Evolutionary conservation across 73 alveolate genomes (phyloP), one percentile per base, ranked within the genome.

Genomic region (Tetrahymena malaccensis): DNA sequence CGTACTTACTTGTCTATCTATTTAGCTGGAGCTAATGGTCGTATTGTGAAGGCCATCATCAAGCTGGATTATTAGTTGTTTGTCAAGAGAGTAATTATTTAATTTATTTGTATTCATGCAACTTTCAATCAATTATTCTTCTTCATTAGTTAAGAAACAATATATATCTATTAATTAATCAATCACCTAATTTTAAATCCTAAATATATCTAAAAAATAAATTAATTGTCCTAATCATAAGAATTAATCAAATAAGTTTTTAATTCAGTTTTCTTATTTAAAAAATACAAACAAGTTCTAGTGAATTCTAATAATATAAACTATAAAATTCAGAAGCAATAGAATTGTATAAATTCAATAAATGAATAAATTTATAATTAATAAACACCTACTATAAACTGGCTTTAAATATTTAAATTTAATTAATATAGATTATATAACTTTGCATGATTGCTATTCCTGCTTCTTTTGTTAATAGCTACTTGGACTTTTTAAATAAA

Each of bases 21-120:
- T 93, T 96, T 97, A 1, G 98, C 99, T 85, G 97, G 98, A 43
- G 98, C 98, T 21, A 98, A 98, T 97, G 99, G 99, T 25, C 96
- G 96, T 85, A 95, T 98, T 38, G 99, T 98, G 16, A 98, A 98
- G 94, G 97, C 99, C 21, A 98, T 98, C 93, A 98, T 98, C 34
- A 58, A 94, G 43, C 94, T 94, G 34, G 97, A 98, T 94, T 96
- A 94, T 34, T 43, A 93, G 34, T 84, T 56, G 43, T 96, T 98
- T 94, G 35, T 96, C 16, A 22, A 94, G 55, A 96, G 97, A 85
- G 98, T 96, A 94, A 84, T 43, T 1, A 27, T 4, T n/a, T 43
- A 16, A 10, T 93, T 70, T 33, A 70, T 70, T 70, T 85, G 33
- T n/a, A 85, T 22, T 27, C 17, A 70, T 17, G 89, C 89, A 70